Evolutionary conservation across 1,139 yeast species (phyloP).

Genomic region (Blastobotrys raffinosifermentans): DNA sequence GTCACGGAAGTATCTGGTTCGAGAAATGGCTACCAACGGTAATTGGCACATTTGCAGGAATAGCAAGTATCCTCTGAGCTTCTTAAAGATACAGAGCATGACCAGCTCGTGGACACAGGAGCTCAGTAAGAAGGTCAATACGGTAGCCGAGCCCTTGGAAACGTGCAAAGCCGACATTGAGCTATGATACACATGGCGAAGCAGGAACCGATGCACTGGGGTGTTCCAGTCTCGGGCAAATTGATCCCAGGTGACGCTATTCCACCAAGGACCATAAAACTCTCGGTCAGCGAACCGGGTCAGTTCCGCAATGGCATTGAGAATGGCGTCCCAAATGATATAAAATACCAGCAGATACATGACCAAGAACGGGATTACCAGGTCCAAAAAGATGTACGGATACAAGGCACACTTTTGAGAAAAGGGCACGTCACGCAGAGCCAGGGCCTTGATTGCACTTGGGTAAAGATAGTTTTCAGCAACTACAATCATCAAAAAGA

Average conservation of each 20-base stretch:
- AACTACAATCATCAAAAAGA: constrained; percentile 70
- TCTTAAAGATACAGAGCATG: constrained; percentile 82
- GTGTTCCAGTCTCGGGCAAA: constrained; percentile 92
- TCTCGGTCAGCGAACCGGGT: constrained; percentile 83
- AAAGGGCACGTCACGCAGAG: constrained; percentile 44
- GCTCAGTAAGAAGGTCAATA: constrained; percentile 76
- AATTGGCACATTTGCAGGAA: constrained; percentile 75
- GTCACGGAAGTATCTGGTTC: constrained; percentile 41
- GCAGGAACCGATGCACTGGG: constrained; percentile 86
- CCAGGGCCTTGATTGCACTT: constrained; percentile 54
- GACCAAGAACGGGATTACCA: constrained; percentile 70
- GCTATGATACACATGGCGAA: constrained; percentile 92
- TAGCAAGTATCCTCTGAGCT: constrained; percentile 73
- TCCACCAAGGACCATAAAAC: constrained; percentile 98
- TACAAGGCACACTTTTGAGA: constrained; percentile 45
- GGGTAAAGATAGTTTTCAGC: constrained; percentile 82
- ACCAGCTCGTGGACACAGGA: constrained; percentile 84
- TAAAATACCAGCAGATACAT: constrained; percentile 78
- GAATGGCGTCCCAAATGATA: constrained; percentile 89
- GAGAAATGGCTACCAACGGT: constrained; percentile 36
- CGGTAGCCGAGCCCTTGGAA: constrained; percentile 60
- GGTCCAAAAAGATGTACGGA: constrained; percentile 60
- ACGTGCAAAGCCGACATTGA: constrained; percentile 71
- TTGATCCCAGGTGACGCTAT: constrained; percentile 88
- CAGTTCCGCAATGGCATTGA: constrained; percentile 84